These are phyloP conservation scores for Penicillium hesseltinei DNA, from an alignment of 2,329 filamentous ascomycete genomes.

Conservation along the genomic window DNA sequence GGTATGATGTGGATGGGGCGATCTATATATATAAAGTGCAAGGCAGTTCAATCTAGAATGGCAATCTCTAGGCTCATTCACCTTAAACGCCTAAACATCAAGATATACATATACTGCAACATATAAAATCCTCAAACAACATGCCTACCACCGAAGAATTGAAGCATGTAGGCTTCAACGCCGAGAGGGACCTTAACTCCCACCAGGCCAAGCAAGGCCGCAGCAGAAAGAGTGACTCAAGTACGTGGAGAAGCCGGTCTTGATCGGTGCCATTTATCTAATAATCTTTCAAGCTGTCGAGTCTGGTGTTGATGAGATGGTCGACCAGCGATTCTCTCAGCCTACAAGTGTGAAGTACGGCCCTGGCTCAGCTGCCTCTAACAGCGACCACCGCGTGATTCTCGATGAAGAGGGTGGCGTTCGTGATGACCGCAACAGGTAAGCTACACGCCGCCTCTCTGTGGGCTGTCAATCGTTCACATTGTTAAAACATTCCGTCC, in stretches of 20 bases:
- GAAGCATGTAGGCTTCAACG: conserved; percentile 29
- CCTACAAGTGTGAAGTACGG: conserved; percentile 39
- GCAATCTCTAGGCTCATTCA: background rate
- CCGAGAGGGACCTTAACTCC: conserved; percentile 43
- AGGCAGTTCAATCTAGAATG: background rate
- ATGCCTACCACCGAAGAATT: conserved; percentile 29
- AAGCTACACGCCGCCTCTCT: conserved; percentile 8
- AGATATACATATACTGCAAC: background rate
- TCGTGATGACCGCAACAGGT: conserved; percentile 39
- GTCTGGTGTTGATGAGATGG: conserved; percentile 44
- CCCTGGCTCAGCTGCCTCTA: conserved; percentile 32
- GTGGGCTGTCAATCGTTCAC: background rate
- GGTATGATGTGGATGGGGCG: background rate
- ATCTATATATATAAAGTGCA: conserved; percentile 12
- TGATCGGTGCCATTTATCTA: background rate
- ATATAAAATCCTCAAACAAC: background rate
- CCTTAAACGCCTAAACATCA: background rate
- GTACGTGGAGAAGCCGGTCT: conserved; percentile 25
- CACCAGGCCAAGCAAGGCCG: conserved; percentile 41
- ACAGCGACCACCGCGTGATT: conserved; percentile 41
- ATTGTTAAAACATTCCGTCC: conserved; percentile 4
- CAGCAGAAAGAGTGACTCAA: conserved; percentile 40
- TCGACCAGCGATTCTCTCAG: conserved; percentile 39
- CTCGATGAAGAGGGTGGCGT: conserved; percentile 44
- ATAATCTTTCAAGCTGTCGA: conserved; percentile 32